Conservation (phyloP, 345 rosid genomes). For the Excoecaria agallocha region DNA sequence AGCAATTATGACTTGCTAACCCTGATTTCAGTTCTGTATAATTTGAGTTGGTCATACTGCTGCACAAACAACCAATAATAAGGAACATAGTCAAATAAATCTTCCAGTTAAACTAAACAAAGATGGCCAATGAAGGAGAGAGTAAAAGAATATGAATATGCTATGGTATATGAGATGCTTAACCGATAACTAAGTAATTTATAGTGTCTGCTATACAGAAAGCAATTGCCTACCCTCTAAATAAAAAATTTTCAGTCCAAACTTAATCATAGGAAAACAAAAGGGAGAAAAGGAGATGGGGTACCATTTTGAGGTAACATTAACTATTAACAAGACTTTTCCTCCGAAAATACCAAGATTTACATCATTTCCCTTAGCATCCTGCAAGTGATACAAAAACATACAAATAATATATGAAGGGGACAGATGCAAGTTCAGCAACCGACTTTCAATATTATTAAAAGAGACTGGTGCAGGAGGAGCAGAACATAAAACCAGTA, state of each 20-base stretch:
- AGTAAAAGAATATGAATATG: neutral
- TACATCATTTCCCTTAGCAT: conserved; percentile 26
- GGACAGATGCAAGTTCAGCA: neutral
- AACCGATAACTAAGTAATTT: neutral
- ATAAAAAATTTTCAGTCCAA: neutral
- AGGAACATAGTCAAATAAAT: neutral
- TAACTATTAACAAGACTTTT: conserved; percentile 32
- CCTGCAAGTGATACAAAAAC: conserved; percentile 11
- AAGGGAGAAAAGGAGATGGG: neutral
- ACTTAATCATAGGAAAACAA: neutral
- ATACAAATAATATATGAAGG: neutral
- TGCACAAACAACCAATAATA: conserved; percentile 6
- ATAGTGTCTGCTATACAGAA: neutral
- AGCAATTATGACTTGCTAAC: conserved; percentile 15
- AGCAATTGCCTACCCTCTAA: neutral
- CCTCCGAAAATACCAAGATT: conserved; percentile 27
- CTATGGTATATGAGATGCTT: neutral
- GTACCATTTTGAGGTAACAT: conserved; percentile 35
- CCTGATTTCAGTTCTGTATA: conserved; percentile 32
- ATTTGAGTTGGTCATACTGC: conserved; percentile 38
- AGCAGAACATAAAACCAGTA: neutral
- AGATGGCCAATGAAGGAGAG: neutral
- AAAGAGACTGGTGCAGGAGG: neutral
- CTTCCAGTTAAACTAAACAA: neutral
- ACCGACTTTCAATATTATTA: neutral